These are phyloP conservation scores for Russula foetens DNA, from an alignment of 768 basidiomycete species.

Conservation along the genomic window DNA sequence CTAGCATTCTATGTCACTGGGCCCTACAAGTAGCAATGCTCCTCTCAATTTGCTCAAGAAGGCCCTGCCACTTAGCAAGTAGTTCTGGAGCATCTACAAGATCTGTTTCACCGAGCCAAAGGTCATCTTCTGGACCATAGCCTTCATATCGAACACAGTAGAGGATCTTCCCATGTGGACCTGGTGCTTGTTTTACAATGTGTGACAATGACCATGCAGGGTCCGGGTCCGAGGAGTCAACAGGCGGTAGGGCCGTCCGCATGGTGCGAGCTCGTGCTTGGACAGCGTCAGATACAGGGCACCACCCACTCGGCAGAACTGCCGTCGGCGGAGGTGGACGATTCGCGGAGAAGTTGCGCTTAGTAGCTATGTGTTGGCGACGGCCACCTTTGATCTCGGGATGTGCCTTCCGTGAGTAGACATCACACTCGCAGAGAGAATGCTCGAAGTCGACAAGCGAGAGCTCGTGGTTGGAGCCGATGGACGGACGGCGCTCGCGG, in stretches of 20 bases:
- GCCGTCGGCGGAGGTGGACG: constrained; percentile 22
- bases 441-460: constrained; percentile 74
- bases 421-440: constrained; percentile 70
- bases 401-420: constrained; percentile 57
- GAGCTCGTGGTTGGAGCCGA: constrained; percentile 26
- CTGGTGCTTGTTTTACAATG: constrained; percentile 25
- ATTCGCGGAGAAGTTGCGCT: constrained; percentile 16
- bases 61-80: constrained; percentile 20
- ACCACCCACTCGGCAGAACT: constrained; percentile 24
- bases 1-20: not conserved
- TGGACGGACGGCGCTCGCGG: constrained; percentile 22
- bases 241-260: constrained; percentile 16
- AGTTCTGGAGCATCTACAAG: constrained; percentile 23
- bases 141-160: constrained; percentile 28
- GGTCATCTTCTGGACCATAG: constrained; percentile 26
- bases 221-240: constrained; percentile 18
- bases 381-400: constrained; percentile 34
- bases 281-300: constrained; percentile 1
- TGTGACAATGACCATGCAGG: constrained; percentile 26
- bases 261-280: constrained; percentile 7
- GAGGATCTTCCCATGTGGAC: not conserved
- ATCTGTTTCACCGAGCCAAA: constrained; percentile 20
- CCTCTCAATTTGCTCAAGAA: constrained; percentile 18
- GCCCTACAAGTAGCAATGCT: not conserved
- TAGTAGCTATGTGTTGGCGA: constrained; percentile 31